Percentiles rank a stretch among this genome's conserved stretches.
These are phyloP conservation scores for Ilex asprella DNA, from an alignment of 257 asterid species.

Conservation along the genomic window DNA sequence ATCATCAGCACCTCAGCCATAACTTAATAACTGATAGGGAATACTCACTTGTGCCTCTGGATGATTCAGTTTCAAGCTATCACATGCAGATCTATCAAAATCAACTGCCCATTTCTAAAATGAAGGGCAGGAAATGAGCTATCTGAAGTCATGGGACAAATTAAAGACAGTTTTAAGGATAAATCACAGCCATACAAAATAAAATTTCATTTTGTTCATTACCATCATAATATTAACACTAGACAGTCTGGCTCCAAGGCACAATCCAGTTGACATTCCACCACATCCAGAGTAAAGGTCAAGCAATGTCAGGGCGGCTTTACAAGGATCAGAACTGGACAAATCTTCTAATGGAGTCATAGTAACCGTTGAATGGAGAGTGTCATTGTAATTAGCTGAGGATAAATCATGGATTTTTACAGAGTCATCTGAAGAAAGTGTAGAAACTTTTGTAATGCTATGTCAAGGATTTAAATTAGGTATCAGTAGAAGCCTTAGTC, in stretches of 20 bases:
- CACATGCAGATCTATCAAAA: constrained; percentile 60
- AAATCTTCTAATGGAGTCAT: constrained; percentile 32
- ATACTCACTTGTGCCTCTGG: constrained; percentile 69
- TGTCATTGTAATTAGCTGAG: constrained; percentile 21
- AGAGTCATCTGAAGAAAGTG: constrained; percentile 33
- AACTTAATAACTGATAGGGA: constrained; percentile 4
- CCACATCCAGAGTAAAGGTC: constrained; percentile 93
- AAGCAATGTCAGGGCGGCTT: constrained; percentile 47
- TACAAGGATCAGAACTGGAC: constrained; percentile 32
- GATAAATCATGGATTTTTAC: constrained; percentile 19
- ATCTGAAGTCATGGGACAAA: too few relatives aligned
- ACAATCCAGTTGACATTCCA: constrained; percentile 94
- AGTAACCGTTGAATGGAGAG: constrained; percentile 23
- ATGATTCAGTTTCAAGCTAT: constrained; percentile 77
- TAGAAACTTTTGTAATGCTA: not conserved
- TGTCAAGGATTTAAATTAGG: not conserved
- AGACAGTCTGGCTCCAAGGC: constrained; percentile 75
- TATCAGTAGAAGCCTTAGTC: not conserved
- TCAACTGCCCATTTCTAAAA: constrained; percentile 93
- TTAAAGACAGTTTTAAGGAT: too few relatives aligned
- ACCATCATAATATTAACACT: constrained; percentile 64
- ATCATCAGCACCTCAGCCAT: not conserved
- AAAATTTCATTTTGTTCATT: constrained; percentile 7
- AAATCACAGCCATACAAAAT: too few relatives aligned
- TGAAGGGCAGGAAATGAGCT: constrained; percentile 2